Conservation (phyloP, 805 yeast species). For the Pichia scutulata region DNA sequence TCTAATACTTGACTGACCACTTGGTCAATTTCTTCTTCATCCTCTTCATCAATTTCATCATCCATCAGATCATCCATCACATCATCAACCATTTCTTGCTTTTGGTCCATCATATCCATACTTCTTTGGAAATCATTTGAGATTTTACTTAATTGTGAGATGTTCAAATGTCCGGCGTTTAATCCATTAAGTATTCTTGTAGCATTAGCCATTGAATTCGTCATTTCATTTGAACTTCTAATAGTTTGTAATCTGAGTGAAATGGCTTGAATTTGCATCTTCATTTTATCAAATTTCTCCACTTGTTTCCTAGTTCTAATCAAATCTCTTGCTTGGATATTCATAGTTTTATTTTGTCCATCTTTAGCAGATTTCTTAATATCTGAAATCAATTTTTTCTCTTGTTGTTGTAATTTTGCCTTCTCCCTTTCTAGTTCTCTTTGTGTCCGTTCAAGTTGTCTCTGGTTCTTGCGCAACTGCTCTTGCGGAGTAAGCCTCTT, state of each 20-base stretch:
- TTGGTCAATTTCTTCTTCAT: constrained; percentile 79
- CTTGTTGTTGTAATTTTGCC: constrained; percentile 80
- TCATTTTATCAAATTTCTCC: constrained; percentile 86
- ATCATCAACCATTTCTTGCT: constrained; percentile 98
- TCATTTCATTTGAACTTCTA: constrained; percentile 91
- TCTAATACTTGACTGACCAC: constrained; percentile 87
- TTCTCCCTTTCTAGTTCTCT: constrained; percentile 88
- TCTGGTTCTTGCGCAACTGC: constrained; percentile 86
- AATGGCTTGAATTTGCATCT: constrained; percentile 92
- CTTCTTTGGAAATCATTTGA: constrained; percentile 94
- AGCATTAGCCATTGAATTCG: constrained; percentile 89
- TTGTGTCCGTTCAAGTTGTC: constrained; percentile 91
- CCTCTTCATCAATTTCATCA: constrained; percentile 77
- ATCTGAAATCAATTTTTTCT: constrained; percentile 76
- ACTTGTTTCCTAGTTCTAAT: constrained; percentile 80
- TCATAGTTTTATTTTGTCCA: constrained; percentile 83
- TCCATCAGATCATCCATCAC: constrained; percentile 96
- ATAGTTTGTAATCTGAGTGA: constrained; percentile 87
- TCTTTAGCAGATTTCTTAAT: constrained; percentile 87
- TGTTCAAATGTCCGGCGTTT: constrained; percentile 76
- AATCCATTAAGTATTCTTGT: constrained; percentile 75
- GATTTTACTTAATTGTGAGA: constrained; percentile 80
- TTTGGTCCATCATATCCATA: constrained; percentile 95
- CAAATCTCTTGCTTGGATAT: constrained; percentile 92
- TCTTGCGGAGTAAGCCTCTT: constrained; percentile 92